Conservation (phyloP, 495 filamentous ascomycete species). For the Neurospora tetrasperma region DNA sequence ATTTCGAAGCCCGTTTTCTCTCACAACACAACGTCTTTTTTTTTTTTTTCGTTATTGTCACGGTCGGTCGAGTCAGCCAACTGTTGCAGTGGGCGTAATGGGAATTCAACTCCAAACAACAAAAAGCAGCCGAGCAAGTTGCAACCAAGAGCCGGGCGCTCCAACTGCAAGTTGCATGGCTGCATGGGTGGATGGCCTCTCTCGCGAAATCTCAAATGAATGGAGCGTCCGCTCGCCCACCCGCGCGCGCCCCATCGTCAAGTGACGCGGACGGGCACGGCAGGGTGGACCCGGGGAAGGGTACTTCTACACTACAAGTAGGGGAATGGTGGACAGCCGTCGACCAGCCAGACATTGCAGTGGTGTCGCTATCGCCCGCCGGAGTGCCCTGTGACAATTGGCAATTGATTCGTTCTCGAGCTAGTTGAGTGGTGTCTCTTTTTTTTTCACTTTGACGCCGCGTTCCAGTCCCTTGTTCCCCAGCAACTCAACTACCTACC, state of each 20-base stretch:
- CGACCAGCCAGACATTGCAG: not conserved
- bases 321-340: not conserved
- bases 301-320: not conserved
- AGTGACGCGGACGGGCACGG: not conserved
- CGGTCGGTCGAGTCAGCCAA: not conserved
- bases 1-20: not conserved
- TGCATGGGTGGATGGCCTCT: not conserved
- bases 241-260: not conserved
- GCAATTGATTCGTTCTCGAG: not conserved
- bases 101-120: not conserved
- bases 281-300: not conserved
- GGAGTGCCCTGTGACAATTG: not conserved
- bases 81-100: not conserved
- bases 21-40: not conserved
- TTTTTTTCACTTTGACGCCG: not conserved
- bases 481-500: not conserved
- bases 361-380: not conserved
- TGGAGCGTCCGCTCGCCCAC: not conserved
- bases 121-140: too few relatives aligned
- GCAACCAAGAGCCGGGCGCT: not conserved
- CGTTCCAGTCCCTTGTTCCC: not conserved
- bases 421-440: not conserved
- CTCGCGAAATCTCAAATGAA: not conserved
- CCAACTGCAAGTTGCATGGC: not conserved
- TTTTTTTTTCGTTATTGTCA: not conserved